Conservation (phyloP, 768 basidiomycete species). For the Vararia minispora region DNA sequence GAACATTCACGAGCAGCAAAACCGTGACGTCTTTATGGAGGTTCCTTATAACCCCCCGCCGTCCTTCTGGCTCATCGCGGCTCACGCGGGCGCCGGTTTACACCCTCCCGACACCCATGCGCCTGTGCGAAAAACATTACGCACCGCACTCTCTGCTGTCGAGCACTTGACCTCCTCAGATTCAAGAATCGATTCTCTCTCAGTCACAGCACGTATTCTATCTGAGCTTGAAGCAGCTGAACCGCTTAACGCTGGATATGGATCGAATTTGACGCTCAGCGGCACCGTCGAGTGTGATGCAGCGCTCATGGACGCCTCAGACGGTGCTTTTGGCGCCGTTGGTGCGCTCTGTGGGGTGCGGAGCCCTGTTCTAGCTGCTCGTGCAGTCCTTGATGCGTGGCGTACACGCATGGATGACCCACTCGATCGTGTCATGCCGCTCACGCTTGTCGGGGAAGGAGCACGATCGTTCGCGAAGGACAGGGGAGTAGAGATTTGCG, state of each 20-base stretch:
- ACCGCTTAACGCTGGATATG: slow-evolving; percentile 38
- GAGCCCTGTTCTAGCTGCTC: slow-evolving; percentile 59
- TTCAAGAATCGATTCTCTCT: not conserved
- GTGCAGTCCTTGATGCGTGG: slow-evolving; percentile 42
- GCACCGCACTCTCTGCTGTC: slow-evolving; percentile 41
- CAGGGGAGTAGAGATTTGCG: slow-evolving; percentile 23
- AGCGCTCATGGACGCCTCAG: slow-evolving; percentile 48
- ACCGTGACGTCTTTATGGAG: too few species aligned
- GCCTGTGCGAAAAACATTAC: slow-evolving; percentile 42
- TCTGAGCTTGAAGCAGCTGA: not conserved
- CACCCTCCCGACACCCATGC: slow-evolving; percentile 27
- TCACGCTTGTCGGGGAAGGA: slow-evolving; percentile 53
- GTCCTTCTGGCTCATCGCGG: slow-evolving; percentile 33
- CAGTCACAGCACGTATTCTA: not conserved
- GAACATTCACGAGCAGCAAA: too few species aligned
- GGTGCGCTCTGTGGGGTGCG: slow-evolving; percentile 57
- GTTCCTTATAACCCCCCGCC: too few species aligned
- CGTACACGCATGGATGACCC: slow-evolving; percentile 30
- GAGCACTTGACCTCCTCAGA: slow-evolving; percentile 5
- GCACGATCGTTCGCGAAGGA: slow-evolving; percentile 42
- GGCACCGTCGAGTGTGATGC: slow-evolving; percentile 80
- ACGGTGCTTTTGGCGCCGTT: slow-evolving; percentile 52
- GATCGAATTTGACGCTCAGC: slow-evolving; percentile 67
- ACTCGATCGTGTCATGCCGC: slow-evolving; percentile 58
- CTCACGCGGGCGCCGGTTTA: slow-evolving; percentile 74